These are phyloP conservation scores for Colletotrichum liriopes DNA, from an alignment of 2,329 filamentous ascomycete species.

Conservation along the genomic window DNA sequence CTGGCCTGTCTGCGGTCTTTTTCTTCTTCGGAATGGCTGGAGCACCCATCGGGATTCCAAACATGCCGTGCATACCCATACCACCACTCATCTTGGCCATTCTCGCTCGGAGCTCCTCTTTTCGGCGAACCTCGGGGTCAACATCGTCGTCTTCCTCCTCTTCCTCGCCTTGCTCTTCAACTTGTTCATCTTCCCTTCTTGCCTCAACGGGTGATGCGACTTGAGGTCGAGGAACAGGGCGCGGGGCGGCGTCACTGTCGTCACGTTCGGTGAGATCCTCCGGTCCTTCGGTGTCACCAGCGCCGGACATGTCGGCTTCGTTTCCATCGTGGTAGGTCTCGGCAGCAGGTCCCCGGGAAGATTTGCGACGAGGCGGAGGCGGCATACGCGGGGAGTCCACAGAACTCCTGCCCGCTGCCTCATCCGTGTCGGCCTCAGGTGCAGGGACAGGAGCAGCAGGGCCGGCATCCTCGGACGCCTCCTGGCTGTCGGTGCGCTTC, in stretches of 20 bases:
- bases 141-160: slow-evolving; percentile 89
- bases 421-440: slow-evolving; percentile 57
- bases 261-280: slow-evolving; percentile 79
- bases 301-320: slow-evolving; percentile 76
- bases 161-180: slow-evolving; percentile 72
- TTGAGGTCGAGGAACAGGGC: slow-evolving; percentile 54
- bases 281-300: slow-evolving; percentile 74
- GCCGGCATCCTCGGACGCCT: slow-evolving; percentile 47
- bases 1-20: slow-evolving; percentile 60
- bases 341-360: slow-evolving; percentile 61
- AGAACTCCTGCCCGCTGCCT: slow-evolving; percentile 65
- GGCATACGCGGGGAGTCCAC: slow-evolving; percentile 60
- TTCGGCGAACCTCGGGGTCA: slow-evolving; percentile 88
- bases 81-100: slow-evolving; percentile 99
- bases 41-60: slow-evolving; percentile 78
- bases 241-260: slow-evolving; percentile 77
- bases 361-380: slow-evolving; percentile 66
- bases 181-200: slow-evolving; percentile 57
- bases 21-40: slow-evolving; percentile 70
- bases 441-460: not conserved
- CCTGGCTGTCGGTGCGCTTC: slow-evolving; percentile 70
- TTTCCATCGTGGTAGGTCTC: slow-evolving; percentile 72
- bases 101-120: slow-evolving; percentile 89
- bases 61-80: slow-evolving; percentile 97
- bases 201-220: slow-evolving; percentile 53